A percentile compares a stretch with the other conserved stretches of the same genome.
These are phyloP conservation scores for Furcasterigmium sp. DNA, from an alignment of 2,329 filamentous ascomycete species.

Conservation along the genomic window DNA sequence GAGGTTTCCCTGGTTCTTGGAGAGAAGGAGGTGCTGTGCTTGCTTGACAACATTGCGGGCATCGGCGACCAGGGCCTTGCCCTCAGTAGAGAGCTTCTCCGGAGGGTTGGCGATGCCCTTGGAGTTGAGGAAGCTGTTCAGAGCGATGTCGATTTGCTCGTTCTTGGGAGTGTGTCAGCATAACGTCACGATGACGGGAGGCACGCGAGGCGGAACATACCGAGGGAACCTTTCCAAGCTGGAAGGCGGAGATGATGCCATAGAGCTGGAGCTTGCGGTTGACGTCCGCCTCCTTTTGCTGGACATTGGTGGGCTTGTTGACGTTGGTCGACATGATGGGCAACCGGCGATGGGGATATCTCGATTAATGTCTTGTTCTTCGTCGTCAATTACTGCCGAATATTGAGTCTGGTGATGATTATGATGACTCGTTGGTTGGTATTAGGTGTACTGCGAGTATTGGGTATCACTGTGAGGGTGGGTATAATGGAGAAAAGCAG, in stretches of 20 bases:
- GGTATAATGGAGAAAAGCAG: conserved; percentile 2
- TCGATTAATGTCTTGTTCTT: not conserved
- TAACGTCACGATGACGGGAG: not conserved
- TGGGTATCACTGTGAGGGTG: conserved; percentile 3
- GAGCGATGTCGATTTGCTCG: conserved; percentile 88
- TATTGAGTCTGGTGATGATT: not conserved
- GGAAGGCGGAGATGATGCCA: conserved; percentile 81
- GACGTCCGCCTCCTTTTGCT: conserved; percentile 79
- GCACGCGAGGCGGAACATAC: conserved; percentile 40
- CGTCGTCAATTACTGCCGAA: not conserved
- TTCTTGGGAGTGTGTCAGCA: conserved; percentile 50
- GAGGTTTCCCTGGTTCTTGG: conserved; percentile 92
- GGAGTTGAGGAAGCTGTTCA: conserved; percentile 81
- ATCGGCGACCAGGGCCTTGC: conserved; percentile 72
- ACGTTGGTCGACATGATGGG: conserved; percentile 41
- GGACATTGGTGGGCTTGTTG: conserved; percentile 68
- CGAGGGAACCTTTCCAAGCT: conserved; percentile 85
- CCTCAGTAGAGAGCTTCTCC: conserved; percentile 74
- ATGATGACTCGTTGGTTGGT: not conserved
- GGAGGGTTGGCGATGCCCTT: conserved; percentile 66
- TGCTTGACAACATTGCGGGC: conserved; percentile 74
- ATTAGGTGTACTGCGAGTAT: not conserved
- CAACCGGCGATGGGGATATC: not conserved
- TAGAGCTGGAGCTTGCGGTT: conserved; percentile 94
- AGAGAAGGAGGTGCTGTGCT: conserved; percentile 77